A percentile compares a stretch with the other conserved stretches of the same genome.
Conservation (phyloP, 169 alveolate species). For the Cyclospora cayetanensis region DNA sequence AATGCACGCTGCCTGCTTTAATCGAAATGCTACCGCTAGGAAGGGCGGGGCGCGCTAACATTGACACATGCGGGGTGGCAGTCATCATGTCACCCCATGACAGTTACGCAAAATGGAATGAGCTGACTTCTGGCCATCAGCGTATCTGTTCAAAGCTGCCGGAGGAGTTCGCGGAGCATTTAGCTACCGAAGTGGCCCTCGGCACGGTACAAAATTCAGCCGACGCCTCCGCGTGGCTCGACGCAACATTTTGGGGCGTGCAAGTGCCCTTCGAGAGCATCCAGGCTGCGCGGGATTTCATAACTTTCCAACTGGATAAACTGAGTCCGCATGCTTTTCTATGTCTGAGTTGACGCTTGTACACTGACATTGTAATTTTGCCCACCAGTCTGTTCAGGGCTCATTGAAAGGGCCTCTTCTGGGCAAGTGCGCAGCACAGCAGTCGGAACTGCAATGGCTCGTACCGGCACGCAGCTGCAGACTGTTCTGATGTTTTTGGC, state of each 20-base stretch:
- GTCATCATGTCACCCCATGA: conserved; percentile 18
- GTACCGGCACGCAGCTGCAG: background rate
- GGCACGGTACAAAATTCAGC: conserved; percentile 89
- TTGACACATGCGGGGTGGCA: conserved; percentile 97
- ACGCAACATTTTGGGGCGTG: conserved; percentile 92
- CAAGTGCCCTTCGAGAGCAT: conserved; percentile 83
- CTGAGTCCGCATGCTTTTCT: background rate
- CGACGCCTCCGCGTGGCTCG: conserved; percentile 97
- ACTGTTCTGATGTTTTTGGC: background rate
- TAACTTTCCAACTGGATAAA: background rate
- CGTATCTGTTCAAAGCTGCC: conserved; percentile 85
- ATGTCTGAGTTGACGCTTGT: background rate
- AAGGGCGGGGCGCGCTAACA: conserved; percentile 99
- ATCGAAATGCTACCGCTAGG: too few relatives aligned
- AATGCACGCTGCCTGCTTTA: too few relatives aligned
- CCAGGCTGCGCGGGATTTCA: background rate
- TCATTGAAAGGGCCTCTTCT: conserved; percentile 3
- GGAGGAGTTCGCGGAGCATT: conserved; percentile 91
- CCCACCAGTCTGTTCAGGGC: too few relatives aligned
- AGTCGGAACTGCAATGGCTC: background rate
- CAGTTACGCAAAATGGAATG: conserved; percentile 72
- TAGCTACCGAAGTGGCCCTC: conserved; percentile 96
- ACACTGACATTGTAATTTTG: too few relatives aligned
- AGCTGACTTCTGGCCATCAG: conserved; percentile 65
- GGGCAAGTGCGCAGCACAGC: background rate